Evolutionary conservation across 306 rosid species (phyloP).

Genomic region (Lupinus albus): DNA sequence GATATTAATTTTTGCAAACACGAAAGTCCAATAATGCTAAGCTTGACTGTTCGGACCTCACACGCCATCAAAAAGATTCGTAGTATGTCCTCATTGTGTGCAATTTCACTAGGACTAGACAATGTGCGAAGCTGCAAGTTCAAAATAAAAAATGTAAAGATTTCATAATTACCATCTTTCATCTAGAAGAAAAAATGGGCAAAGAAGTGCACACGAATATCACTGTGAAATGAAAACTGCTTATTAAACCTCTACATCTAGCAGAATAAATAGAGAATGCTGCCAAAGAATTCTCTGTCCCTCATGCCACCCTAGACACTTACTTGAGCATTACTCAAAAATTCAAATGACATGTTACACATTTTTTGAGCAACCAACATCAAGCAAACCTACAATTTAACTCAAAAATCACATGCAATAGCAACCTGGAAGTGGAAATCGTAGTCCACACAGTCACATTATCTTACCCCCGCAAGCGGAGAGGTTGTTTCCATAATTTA

Average conservation of each 20-base stretch:
- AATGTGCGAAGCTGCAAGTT: conserved; percentile 82
- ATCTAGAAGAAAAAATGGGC: not conserved
- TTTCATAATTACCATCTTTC: not conserved
- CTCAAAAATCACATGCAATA: too few relatives aligned
- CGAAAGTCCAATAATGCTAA: conserved; percentile 91
- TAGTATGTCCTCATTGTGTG: conserved; percentile 84
- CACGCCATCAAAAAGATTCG: conserved; percentile 91
- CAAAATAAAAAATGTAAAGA: conserved; percentile 37
- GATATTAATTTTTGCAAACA: conserved; percentile 92
- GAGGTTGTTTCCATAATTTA: too few relatives aligned
- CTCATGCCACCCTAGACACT: not conserved
- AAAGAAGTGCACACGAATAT: not conserved
- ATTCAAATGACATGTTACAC: too few relatives aligned
- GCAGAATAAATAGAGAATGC: conserved; percentile 22
- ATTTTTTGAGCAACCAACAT: too few relatives aligned
- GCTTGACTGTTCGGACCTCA: conserved; percentile 78
- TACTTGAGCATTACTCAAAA: not conserved
- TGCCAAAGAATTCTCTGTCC: not conserved
- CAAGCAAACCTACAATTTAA: too few relatives aligned
- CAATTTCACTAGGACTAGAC: conserved; percentile 87
- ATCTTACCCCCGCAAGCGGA: too few relatives aligned
- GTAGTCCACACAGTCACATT: too few relatives aligned
- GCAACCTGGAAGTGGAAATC: too few relatives aligned
- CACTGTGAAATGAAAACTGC: conserved; percentile 13
- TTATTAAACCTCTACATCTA: conserved; percentile 7